Percentiles rank a stretch among this genome's conserved stretches.
Evolutionary conservation across 306 rosid genomes (phyloP).

Genomic region (Malus fusca): DNA sequence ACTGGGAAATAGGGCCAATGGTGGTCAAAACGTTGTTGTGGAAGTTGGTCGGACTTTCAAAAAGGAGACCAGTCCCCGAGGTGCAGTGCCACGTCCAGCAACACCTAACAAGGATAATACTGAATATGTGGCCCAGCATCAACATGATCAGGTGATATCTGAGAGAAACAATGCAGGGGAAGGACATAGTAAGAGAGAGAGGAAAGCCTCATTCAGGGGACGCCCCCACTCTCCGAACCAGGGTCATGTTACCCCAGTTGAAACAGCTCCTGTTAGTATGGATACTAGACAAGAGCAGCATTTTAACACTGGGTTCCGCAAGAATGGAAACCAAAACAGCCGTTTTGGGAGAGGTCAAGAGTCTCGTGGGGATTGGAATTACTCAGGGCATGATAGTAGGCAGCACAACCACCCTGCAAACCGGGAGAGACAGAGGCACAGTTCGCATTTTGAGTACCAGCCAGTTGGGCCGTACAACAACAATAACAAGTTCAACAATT

Average conservation of each 20-base stretch:
- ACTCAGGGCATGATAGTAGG: constrained; percentile 46
- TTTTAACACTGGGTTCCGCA: constrained; percentile 45
- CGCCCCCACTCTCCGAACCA: constrained; percentile 45
- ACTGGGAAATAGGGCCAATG: constrained; percentile 29
- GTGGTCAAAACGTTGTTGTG: constrained; percentile 33
- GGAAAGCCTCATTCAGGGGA: constrained; percentile 45
- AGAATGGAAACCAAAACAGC: constrained; percentile 50
- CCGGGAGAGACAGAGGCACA: constrained; percentile 66
- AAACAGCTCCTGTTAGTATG: constrained; percentile 31
- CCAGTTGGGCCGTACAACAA: constrained; percentile 60
- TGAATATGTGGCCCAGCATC: constrained; percentile 23
- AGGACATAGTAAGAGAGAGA: constrained; percentile 47
- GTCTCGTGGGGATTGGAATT: constrained; percentile 59
- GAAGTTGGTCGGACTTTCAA: constrained; percentile 28
- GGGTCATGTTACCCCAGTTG: constrained; percentile 30
- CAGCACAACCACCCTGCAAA: constrained; percentile 40
- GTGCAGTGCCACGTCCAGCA: constrained; percentile 20
- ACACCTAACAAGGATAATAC: constrained; percentile 24
- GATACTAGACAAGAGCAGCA: constrained; percentile 59
- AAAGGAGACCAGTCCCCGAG: constrained; percentile 27
- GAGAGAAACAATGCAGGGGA: constrained; percentile 36
- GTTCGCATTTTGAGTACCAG: constrained; percentile 65
- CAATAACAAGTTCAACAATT: constrained; percentile 29
- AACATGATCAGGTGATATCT: constrained; percentile 32
- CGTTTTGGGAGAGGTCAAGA: constrained; percentile 56